Evolutionary conservation across 2,329 filamentous ascomycete genomes (phyloP).

Genomic region (Exophiala sideris): DNA sequence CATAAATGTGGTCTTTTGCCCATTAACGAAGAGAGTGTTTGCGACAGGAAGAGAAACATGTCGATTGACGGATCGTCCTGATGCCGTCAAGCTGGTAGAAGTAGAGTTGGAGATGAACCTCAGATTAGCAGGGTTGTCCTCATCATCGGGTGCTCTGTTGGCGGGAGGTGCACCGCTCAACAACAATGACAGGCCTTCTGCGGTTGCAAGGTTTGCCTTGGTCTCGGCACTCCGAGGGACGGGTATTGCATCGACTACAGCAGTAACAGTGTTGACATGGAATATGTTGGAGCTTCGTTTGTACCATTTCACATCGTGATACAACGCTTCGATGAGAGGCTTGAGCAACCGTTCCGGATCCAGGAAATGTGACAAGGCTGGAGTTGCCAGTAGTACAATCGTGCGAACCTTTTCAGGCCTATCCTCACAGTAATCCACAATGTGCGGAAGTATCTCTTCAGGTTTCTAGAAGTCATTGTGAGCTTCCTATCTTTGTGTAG

Average conservation of each 20-base stretch:
- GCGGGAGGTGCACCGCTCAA: conserved; percentile 4
- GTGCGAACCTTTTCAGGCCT: neutral
- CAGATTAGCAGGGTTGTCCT: neutral
- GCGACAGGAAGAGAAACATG: conserved; percentile 19
- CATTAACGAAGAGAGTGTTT: conserved; percentile 29
- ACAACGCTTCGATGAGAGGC: conserved; percentile 3
- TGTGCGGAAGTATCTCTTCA: neutral
- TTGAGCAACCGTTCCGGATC: conserved; percentile 5
- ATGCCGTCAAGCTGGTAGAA: neutral
- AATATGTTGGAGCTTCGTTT: neutral
- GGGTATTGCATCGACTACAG: conserved; percentile 26
- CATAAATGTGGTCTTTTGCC: conserved; percentile 20
- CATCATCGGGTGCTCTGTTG: neutral
- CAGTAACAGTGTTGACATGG: conserved; percentile 14
- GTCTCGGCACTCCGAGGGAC: neutral
- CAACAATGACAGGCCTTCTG: conserved; percentile 24
- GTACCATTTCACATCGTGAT: neutral
- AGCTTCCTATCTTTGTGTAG: neutral
- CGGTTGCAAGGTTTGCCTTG: neutral
- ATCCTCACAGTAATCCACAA: neutral
- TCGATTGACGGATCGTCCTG: neutral
- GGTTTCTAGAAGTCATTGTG: conserved; percentile 1
- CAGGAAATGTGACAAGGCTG: conserved; percentile 13
- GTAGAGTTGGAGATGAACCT: neutral
- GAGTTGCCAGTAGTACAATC: conserved; percentile 17